These are phyloP conservation scores for Crithidia thermophila DNA, from an alignment of 208 protist species.

Conservation along the genomic window DNA sequence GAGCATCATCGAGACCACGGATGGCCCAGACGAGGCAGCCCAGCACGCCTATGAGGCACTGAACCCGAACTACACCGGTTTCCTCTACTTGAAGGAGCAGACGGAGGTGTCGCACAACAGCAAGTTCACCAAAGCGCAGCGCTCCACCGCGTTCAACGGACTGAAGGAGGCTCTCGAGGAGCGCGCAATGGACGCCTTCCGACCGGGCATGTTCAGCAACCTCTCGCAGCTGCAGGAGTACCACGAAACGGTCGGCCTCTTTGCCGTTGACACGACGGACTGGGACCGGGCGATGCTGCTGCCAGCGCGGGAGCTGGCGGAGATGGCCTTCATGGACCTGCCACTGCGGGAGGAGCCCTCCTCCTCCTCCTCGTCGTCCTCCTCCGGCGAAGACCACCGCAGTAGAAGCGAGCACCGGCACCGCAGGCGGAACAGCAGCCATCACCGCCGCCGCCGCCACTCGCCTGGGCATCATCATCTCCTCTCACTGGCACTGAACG, in stretches of 20 bases:
- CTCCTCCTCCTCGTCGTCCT: constrained; percentile 1
- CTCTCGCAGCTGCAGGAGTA: constrained; percentile 63
- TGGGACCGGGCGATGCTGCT: constrained; percentile 67
- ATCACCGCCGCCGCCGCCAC: no score
- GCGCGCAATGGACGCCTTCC: constrained; percentile 33
- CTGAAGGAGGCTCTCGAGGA: constrained; percentile 40
- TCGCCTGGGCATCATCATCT: background rate
- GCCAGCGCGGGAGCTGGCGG: constrained; percentile 24
- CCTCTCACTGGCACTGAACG: background rate
- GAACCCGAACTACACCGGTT: constrained; percentile 57
- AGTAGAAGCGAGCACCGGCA: background rate
- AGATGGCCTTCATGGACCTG: constrained; percentile 44
- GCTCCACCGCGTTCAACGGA: constrained; percentile 37
- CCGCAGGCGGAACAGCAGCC: no score
- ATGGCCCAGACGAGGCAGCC: constrained; percentile 49
- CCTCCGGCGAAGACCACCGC: background rate
- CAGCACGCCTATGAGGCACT: constrained; percentile 42
- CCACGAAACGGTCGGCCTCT: constrained; percentile 51
- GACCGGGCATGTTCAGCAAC: constrained; percentile 23
- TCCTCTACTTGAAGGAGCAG: constrained; percentile 49
- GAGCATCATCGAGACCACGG: constrained; percentile 24
- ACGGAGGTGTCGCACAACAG: constrained; percentile 16
- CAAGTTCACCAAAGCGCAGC: constrained; percentile 20
- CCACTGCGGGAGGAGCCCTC: constrained; percentile 30
- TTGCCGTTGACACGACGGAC: constrained; percentile 67